Conservation (phyloP, 495 filamentous ascomycete genomes). For the Pyronema domesticum region DNA sequence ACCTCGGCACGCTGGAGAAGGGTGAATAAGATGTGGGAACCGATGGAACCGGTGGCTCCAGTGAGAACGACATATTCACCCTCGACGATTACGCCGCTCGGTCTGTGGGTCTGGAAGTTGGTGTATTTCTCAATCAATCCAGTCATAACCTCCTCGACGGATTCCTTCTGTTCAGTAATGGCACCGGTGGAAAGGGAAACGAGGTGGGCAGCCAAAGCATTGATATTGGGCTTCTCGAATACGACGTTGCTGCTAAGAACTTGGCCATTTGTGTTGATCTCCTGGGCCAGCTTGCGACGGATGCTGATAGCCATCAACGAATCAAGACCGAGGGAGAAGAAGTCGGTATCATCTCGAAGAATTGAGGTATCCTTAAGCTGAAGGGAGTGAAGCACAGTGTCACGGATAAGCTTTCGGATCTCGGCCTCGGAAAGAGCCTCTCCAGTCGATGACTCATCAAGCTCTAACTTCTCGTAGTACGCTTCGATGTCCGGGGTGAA, state of each 20-base stretch:
- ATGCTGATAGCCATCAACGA: constrained; percentile 43
- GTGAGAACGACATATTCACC: constrained; percentile 35
- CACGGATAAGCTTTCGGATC: constrained; percentile 7
- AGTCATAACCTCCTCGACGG: constrained; percentile 28
- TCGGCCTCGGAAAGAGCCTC: constrained; percentile 3
- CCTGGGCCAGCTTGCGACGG: constrained; percentile 29
- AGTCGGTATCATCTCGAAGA: constrained; percentile 28
- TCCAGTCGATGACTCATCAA: neutral
- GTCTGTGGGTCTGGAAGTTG: constrained; percentile 27
- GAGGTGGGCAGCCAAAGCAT: constrained; percentile 26
- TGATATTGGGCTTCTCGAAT: constrained; percentile 24
- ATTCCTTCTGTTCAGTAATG: constrained; percentile 13
- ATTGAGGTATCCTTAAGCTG: neutral
- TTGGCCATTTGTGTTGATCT: constrained; percentile 7
- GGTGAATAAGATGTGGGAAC: constrained; percentile 35
- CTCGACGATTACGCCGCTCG: constrained; percentile 19
- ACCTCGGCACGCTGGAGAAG: constrained; percentile 32
- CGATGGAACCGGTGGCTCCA: constrained; percentile 42
- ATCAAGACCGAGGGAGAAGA: constrained; percentile 41
- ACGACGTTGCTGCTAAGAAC: constrained; percentile 7
- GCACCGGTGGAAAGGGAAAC: constrained; percentile 26
- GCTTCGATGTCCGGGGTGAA: constrained; percentile 17
- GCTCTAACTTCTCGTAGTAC: constrained; percentile 9
- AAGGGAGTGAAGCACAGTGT: constrained; percentile 4
- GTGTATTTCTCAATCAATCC: constrained; percentile 35